Conservation (phyloP, 768 basidiomycete species). For the Lentinula raphanica region DNA sequence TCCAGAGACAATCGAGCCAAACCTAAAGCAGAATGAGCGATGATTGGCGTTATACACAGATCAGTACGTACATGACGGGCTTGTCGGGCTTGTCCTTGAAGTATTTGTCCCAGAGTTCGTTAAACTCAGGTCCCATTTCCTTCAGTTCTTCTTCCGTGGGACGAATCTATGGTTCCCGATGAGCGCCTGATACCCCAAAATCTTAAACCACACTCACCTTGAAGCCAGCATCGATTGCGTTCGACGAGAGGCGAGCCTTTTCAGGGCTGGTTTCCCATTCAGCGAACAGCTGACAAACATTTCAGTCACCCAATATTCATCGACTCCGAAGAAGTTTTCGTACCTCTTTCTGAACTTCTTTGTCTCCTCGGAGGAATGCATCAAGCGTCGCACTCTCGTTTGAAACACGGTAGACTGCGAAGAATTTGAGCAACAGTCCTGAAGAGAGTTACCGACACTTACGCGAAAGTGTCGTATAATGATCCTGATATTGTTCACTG, state of each 20-base stretch:
- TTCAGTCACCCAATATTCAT: not conserved
- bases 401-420: constrained; percentile 57
- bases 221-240: constrained; percentile 72
- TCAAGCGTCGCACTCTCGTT: constrained; percentile 60
- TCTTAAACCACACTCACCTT: constrained; percentile 34
- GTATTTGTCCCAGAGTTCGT: constrained; percentile 60
- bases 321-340: not conserved
- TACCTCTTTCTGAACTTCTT: constrained; percentile 53
- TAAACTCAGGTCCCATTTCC: constrained; percentile 77
- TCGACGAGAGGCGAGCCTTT: constrained; percentile 64
- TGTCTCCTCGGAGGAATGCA: constrained; percentile 66
- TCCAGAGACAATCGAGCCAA: constrained; percentile 63
- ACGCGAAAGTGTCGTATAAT: constrained; percentile 67
- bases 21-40: constrained; percentile 27
- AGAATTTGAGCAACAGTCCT: constrained; percentile 6
- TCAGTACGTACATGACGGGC: constrained; percentile 53
- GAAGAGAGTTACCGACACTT: constrained; percentile 14
- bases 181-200: not conserved
- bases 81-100: constrained; percentile 81
- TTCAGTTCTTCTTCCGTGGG: constrained; percentile 65
- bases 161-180: constrained; percentile 41
- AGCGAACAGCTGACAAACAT: constrained; percentile 39
- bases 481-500: constrained; percentile 70
- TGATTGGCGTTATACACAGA: not conserved
- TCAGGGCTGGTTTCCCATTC: constrained; percentile 67